Evolutionary conservation across 2,329 filamentous ascomycete genomes (phyloP), one percentile per base, ranked within the genome.

Genomic region (Fusarium chaquense): DNA sequence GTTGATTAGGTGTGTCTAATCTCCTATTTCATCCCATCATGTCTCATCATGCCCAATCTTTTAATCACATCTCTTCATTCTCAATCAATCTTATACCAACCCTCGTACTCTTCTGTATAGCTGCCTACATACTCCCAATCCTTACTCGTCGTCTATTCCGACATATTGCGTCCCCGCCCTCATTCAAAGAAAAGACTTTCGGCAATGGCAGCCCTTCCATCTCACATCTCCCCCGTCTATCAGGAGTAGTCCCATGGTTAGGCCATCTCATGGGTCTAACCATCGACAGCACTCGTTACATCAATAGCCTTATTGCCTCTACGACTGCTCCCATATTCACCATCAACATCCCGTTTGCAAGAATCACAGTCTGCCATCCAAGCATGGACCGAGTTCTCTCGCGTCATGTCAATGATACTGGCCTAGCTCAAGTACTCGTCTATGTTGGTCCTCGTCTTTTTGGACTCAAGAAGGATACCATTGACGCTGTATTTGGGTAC

Each of bases 361-460:
- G 68, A 38, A 71, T 78, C 43, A 69, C 77, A 20, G 59, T 78
- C 18, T 75, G 69, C 6, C 62, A 73, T 44, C 76, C 76, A 16
- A 73, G 70, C 16, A 63, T 78, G 58, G 76, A 78, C 50, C 67
- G 74, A 30, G 58, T 62, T 3, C 69, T 78, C 4, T 67, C 75
- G 0, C 73, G 73, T 6, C 75, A 78, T 26, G 73, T 73, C 5
- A 69, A 63, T 2, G 75, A 78, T 18, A 78, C 75, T 5, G 77
- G 76, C 4, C 67, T 78, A 15, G 73, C 76, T 13, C 75, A 77
- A 41, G 73, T 77, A 41, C 72, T 78, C 6, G 73, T 75, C 13
- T 64, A 76, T 12, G 74, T 78, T 41, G 76, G 76, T 1, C 67
- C 71, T 15, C 71, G 75, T 2, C 67, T 78, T 8, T 77, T 78